These are phyloP conservation scores for Meyerozyma carpophila DNA, from an alignment of 1,139 yeast species.

Conservation along the genomic window DNA sequence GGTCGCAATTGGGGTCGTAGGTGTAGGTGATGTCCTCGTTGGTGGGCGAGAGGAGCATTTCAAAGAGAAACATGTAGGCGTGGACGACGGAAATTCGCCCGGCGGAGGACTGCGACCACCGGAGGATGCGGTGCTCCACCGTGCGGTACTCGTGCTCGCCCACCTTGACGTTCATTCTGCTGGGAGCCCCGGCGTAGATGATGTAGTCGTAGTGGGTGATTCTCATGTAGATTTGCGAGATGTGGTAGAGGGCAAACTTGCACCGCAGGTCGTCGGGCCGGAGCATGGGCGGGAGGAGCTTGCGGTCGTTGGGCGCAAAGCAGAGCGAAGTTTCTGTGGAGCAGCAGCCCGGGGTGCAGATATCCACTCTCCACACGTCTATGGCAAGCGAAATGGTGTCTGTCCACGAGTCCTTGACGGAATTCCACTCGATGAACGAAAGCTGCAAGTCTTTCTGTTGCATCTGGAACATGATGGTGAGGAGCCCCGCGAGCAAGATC, in stretches of 20 bases:
- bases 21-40: conserved; percentile 20
- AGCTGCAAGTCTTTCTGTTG: conserved; percentile 67
- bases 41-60: conserved; percentile 12
- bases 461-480: conserved; percentile 67
- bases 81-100: conserved; percentile 10
- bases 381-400: conserved; percentile 58
- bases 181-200: conserved; percentile 12
- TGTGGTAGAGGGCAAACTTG: conserved; percentile 8
- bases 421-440: conserved; percentile 28
- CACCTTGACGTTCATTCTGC: conserved; percentile 11
- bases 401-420: conserved; percentile 50
- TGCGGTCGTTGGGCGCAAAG: conserved; percentile 9
- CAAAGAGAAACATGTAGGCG: conserved; percentile 10
- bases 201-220: conserved; percentile 12
- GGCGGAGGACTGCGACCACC: conserved; percentile 7
- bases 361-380: conserved; percentile 49
- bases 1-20: conserved; percentile 48
- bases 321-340: conserved; percentile 18
- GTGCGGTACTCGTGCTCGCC: conserved; percentile 7
- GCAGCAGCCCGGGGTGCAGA: conserved; percentile 27
- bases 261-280: conserved; percentile 5
- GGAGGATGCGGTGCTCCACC: conserved; percentile 8
- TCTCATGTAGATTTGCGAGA: conserved; percentile 11
- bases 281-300: conserved; percentile 18
- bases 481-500: conserved; percentile 62